Evolutionary conservation across 2,329 filamentous ascomycete species (phyloP).

Genomic region (Colletotrichum sp.): DNA sequence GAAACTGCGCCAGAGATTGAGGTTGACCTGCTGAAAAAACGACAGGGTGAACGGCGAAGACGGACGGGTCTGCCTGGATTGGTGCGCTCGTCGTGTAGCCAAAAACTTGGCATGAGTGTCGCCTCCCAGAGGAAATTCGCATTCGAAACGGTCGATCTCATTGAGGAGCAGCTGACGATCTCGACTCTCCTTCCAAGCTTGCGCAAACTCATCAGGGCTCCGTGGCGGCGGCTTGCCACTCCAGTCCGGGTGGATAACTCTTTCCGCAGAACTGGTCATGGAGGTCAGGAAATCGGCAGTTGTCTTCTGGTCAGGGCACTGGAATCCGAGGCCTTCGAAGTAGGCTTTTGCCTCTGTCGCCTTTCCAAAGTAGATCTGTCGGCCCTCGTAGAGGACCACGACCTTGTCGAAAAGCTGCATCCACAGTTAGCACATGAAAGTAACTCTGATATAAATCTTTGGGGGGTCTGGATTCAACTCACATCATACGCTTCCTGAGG

Average conservation of each 20-base stretch:
- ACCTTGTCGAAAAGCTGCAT: constrained; percentile 66
- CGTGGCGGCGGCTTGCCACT: neutral
- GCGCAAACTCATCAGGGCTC: constrained; percentile 9
- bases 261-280: constrained; percentile 38
- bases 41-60: constrained; percentile 55
- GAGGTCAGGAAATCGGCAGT: constrained; percentile 78
- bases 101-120: neutral
- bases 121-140: neutral
- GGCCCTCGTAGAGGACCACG: constrained; percentile 68
- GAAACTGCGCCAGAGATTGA: constrained; percentile 46
- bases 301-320: constrained; percentile 60
- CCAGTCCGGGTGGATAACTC: constrained; percentile 16
- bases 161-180: neutral
- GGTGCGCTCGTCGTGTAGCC: neutral
- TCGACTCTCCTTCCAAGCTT: constrained; percentile 2
- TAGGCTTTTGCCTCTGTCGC: constrained; percentile 66
- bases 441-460: rapidly evolving
- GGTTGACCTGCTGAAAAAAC: constrained; percentile 47
- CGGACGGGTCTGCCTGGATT: constrained; percentile 29
- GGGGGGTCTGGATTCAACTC: neutral
- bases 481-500: constrained; percentile 60
- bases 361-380: constrained; percentile 70
- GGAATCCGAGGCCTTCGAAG: constrained; percentile 70
- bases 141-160: constrained; percentile 8
- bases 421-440: neutral